Conservation (phyloP, 2,329 filamentous ascomycete species). For the Fusarium nurragi region DNA sequence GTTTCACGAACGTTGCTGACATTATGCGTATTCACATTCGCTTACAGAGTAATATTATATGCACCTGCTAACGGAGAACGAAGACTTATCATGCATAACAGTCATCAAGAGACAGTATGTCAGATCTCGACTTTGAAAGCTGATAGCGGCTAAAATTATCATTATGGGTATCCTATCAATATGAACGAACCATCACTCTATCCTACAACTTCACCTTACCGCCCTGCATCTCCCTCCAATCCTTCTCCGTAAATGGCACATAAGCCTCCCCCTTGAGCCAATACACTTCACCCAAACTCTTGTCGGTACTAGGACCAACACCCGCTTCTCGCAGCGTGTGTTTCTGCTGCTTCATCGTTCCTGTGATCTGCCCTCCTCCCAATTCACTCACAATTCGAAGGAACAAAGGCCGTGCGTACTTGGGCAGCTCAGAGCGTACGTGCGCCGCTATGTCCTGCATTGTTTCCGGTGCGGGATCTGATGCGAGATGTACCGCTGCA, state of each 20-base stretch:
- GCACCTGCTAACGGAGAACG: no score
- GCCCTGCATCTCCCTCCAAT: slow-evolving; percentile 74
- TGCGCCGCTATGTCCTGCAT: slow-evolving; percentile 71
- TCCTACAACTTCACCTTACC: slow-evolving; percentile 75
- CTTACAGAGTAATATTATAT: no score
- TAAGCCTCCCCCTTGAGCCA: slow-evolving; percentile 76
- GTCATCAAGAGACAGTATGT: neutral
- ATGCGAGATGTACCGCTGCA: slow-evolving; percentile 71
- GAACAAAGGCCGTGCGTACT: slow-evolving; percentile 82
- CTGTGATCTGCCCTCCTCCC: slow-evolving; percentile 71
- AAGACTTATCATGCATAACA: no score
- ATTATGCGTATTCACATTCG: no score
- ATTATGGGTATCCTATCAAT: slow-evolving; percentile 19
- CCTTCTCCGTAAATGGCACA: slow-evolving; percentile 69
- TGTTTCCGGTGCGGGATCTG: slow-evolving; percentile 52
- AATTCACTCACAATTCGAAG: slow-evolving; percentile 70
- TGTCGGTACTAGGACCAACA: slow-evolving; percentile 66
- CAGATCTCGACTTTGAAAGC: neutral
- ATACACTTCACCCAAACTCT: slow-evolving; percentile 62
- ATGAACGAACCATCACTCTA: neutral
- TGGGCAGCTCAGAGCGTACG: slow-evolving; percentile 67
- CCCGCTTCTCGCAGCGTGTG: slow-evolving; percentile 75
- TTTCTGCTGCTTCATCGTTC: slow-evolving; percentile 92
- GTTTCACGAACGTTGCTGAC: no score
- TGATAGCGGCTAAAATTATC: neutral